Evolutionary conservation across 1,284 basidiomycete species (phyloP), one percentile per base, ranked within the genome.

Genomic region (Rhodofomes roseus): DNA sequence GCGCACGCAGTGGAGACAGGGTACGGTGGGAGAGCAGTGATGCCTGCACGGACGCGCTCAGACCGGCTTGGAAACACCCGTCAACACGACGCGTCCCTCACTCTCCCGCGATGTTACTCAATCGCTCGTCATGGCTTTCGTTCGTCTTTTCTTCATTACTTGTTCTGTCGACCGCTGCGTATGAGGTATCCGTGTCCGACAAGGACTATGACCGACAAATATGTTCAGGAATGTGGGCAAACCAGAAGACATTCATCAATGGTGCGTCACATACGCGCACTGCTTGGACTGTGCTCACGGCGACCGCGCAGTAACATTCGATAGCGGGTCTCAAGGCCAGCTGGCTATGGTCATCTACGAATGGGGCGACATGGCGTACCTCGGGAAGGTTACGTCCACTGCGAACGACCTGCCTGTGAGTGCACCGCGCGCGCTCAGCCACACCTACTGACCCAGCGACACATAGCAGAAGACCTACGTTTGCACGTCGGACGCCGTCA

Each of bases 301-400:
- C 54, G 51, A 53, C 25, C 16, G 16, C 34, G 36, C 27, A 96
- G 94, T 96, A 57, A 86, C 86, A 6, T 98, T 98, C 76, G 85
- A 93, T 66, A 74, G 79, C 3, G 61, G 76, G n/a, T 95, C 94
- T 2, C 78, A 85, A 66, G 96, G 96, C n/a, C 92, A 95, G 70
- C 80, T 98, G 29, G 92, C 96, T 18, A 87, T 96, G 78, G 90
- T 97, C 59, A 87, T 99, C 52, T 99, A 98, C 72, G 96, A 99
- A 74, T 98, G 95, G 92, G 72, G 79, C 31, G 96, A 99, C 70
- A 87, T 89, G 54, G 76, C 81, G 57, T 94, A 91, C 70, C 81
- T 99, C 12, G 96, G 96, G 36, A 91, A 83, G 71, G 76, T 81
- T 55, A 86, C 87, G 31, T 82, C 83, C 16, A 72, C 75, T n/a